A percentile compares a stretch with the other conserved stretches of the same genome.
These are phyloP conservation scores for Monilinia fructicola DNA, from an alignment of 2,329 filamentous ascomycete genomes.

Conservation along the genomic window DNA sequence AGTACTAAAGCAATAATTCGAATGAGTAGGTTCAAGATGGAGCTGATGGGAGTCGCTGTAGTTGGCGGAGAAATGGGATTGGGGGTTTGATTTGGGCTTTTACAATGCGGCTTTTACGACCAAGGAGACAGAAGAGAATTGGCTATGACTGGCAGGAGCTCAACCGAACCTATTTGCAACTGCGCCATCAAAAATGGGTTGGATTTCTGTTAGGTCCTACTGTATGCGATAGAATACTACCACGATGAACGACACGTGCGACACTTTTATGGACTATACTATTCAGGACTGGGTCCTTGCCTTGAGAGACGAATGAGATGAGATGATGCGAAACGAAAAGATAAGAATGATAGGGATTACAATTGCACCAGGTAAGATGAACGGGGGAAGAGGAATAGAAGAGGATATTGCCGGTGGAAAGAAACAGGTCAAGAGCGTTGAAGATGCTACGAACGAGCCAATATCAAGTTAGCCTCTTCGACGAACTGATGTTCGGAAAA, in stretches of 20 bases:
- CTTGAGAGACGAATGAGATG: neutral
- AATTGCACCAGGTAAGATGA: neutral
- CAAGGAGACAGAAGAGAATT: neutral
- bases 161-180: neutral
- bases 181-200: neutral
- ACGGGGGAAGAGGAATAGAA: no score
- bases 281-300: neutral
- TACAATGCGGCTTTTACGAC: neutral
- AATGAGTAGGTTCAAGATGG: neutral
- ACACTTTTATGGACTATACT: neutral
- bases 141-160: neutral
- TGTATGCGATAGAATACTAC: neutral
- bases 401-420: neutral
- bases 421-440: no score
- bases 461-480: neutral
- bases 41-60: neutral
- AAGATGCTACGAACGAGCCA: neutral
- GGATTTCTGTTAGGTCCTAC: slow-evolving; percentile 1
- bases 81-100: neutral
- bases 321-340: neutral
- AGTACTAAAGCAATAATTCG: slow-evolving; percentile 24
- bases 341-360: neutral
- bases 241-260: neutral
- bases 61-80: neutral
- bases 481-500: neutral